phyloP scores from a whole-genome alignment of 179 eudicot species.

The Beta corolliflora region DNA sequence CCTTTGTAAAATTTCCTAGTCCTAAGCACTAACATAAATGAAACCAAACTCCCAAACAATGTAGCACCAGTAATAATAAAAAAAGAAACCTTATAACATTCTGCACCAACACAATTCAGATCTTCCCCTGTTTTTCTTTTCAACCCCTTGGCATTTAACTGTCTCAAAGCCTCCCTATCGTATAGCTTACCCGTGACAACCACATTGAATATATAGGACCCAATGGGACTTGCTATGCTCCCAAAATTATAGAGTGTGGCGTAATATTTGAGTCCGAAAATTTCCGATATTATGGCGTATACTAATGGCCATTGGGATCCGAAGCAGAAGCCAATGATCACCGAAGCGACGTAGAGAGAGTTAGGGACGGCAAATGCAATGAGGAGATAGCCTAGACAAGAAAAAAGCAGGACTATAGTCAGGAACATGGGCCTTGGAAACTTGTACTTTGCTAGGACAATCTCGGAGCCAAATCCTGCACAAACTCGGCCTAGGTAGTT shows the following conservation, averaged over 20 bases:
- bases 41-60: conserved; percentile 18
- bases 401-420: conserved; percentile 19
- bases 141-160: conserved; percentile 16
- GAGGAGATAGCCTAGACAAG: conserved; percentile 25
- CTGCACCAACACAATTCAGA: conserved; percentile 11
- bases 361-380: conserved; percentile 20
- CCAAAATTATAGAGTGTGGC: conserved; percentile 23
- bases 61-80: conserved; percentile 19
- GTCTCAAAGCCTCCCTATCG: conserved; percentile 17
- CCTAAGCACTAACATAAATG: not conserved
- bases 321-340: conserved; percentile 22
- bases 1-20: too few relatives aligned
- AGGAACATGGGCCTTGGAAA: conserved; percentile 27
- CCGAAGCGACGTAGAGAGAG: conserved; percentile 19
- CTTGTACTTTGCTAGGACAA: conserved; percentile 24
- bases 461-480: conserved; percentile 19
- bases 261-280: conserved; percentile 28
- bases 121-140: conserved; percentile 17
- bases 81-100: conserved; percentile 21
- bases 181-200: conserved; percentile 19
- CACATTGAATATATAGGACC: conserved; percentile 24
- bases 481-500: conserved; percentile 26
- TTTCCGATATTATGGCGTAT: conserved; percentile 23
- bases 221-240: conserved; percentile 1
- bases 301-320: conserved; percentile 22